Conservation (phyloP, 2,329 filamentous ascomycete genomes). For the Claviceps africana region DNA sequence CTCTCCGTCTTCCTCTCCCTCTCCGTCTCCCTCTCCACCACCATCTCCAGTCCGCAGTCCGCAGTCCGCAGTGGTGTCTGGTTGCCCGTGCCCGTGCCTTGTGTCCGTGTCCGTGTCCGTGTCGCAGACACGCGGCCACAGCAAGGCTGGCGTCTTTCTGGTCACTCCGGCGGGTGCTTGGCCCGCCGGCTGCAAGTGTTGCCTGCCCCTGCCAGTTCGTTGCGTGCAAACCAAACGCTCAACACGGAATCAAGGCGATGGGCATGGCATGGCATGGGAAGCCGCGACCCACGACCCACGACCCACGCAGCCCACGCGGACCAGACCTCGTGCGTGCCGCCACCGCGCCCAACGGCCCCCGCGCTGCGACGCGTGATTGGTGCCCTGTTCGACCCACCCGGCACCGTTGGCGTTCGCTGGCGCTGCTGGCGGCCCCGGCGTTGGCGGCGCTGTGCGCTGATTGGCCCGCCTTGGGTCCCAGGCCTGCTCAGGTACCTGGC, state of each 20-base stretch:
- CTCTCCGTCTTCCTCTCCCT: no score
- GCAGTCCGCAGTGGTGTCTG: no score
- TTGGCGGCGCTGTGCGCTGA: neutral
- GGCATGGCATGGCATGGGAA: neutral
- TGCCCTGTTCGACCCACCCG: neutral
- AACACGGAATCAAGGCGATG: no score
- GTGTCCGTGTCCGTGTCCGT: no score
- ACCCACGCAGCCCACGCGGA: neutral
- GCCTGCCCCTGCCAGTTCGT: neutral
- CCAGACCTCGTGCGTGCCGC: neutral
- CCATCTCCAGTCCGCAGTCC: no score
- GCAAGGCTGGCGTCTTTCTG: no score
- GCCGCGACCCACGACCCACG: neutral
- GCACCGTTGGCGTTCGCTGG: neutral
- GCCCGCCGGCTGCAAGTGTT: no score
- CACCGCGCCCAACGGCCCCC: neutral
- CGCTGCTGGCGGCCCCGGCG: neutral
- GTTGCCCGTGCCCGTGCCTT: no score
- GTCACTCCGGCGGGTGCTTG: no score
- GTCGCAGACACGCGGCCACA: no score
- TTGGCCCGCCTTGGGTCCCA: neutral
- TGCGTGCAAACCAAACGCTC: neutral
- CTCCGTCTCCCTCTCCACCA: no score
- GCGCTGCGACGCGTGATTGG: neutral
- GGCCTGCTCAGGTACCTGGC: constrained; percentile 14